Percentiles rank a stretch among this genome's conserved stretches.
Conservation (phyloP, 306 rosid genomes). For the Cyclanthera cordifolia region DNA sequence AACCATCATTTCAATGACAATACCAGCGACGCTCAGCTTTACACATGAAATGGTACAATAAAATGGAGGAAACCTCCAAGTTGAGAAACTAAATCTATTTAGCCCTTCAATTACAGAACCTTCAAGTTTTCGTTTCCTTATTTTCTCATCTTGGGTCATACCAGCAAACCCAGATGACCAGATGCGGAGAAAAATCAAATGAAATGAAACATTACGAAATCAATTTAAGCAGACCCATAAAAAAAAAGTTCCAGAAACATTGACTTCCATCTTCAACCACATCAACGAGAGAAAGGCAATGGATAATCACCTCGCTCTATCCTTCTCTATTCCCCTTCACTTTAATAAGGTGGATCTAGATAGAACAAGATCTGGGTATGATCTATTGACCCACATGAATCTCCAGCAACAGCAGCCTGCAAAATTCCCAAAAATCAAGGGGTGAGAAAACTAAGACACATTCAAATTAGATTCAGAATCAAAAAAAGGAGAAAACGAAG, state of each 20-base stretch:
- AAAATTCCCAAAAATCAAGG: constrained; percentile 9
- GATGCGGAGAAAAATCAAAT: constrained; percentile 18
- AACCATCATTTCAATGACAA: background rate
- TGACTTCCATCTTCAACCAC: constrained; percentile 32
- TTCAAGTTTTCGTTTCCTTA: background rate
- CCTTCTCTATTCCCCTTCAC: constrained; percentile 2
- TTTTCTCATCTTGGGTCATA: constrained; percentile 15
- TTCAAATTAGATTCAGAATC: constrained; percentile 18
- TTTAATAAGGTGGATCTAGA: constrained; percentile 34
- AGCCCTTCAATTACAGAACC: background rate
- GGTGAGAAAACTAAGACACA: constrained; percentile 18
- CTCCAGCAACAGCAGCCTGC: constrained; percentile 26
- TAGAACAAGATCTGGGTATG: constrained; percentile 64
- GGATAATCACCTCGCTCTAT: constrained; percentile 27
- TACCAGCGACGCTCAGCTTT: background rate
- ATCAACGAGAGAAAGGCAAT: constrained; percentile 16
- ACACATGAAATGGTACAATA: background rate
- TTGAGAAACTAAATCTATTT: constrained; percentile 18
- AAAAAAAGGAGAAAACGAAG: background rate
- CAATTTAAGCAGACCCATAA: constrained; percentile 3
- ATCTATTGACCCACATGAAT: constrained; percentile 43
- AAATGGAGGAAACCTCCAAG: background rate
- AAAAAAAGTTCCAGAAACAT: background rate
- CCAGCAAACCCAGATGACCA: constrained; percentile 21
- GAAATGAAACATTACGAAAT: constrained; percentile 3